Evolutionary conservation across 352 stramenopile genomes (phyloP).

Genomic region (Pythium graminicola): DNA sequence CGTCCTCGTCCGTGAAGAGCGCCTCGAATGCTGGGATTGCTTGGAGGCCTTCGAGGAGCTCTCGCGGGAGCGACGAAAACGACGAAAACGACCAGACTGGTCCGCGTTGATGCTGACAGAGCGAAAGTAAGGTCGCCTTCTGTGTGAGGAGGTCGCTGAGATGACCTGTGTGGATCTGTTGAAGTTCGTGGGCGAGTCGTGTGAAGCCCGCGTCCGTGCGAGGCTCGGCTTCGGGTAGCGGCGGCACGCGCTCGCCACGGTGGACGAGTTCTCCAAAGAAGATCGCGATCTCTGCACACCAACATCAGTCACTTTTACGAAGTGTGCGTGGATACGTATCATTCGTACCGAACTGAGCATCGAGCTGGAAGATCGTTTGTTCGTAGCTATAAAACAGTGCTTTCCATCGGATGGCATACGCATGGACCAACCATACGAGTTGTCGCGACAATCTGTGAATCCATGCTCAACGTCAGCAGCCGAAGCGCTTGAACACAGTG

Average conservation of each 20-base stretch:
- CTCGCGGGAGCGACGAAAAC: conserved; percentile 14
- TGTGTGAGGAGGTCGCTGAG: conserved; percentile 11
- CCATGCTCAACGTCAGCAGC: background rate
- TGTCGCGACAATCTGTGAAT: conserved; percentile 37
- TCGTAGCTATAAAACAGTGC: conserved; percentile 41
- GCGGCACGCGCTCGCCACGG: conserved; percentile 4
- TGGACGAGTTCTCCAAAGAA: conserved; percentile 19
- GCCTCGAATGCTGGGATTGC: background rate
- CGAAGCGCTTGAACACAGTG: too few relatives aligned
- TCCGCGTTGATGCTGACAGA: conserved; percentile 20
- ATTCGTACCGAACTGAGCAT: conserved; percentile 37
- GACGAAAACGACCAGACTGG: conserved; percentile 5
- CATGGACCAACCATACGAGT: conserved; percentile 31
- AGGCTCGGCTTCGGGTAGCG: conserved; percentile 2
- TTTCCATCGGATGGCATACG: conserved; percentile 42
- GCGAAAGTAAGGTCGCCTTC: conserved; percentile 6
- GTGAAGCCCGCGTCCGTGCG: conserved; percentile 17
- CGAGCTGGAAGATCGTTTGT: conserved; percentile 37
- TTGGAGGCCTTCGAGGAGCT: conserved; percentile 2
- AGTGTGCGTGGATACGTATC: too few relatives aligned
- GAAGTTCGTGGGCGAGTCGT: conserved; percentile 11
- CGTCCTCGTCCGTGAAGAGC: conserved; percentile 16
- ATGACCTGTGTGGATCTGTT: conserved; percentile 11
- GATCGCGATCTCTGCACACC: conserved; percentile 19
- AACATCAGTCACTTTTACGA: background rate